Conservation (phyloP, 257 asterid genomes). For the Cordia subcordata region DNA sequence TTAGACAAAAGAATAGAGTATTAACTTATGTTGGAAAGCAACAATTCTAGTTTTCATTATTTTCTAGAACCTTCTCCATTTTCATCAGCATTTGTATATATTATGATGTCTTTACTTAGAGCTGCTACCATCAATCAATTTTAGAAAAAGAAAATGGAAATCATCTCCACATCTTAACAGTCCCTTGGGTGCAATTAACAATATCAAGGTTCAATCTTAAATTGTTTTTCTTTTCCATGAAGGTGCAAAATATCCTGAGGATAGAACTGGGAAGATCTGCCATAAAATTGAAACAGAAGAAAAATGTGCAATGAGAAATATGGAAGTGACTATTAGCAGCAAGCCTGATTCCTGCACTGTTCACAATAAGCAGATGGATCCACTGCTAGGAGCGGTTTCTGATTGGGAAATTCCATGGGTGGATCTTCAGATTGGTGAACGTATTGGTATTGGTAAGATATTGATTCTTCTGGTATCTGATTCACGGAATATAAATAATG, state of each 20-base stretch:
- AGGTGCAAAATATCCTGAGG: not conserved
- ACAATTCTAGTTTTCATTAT: too few species aligned
- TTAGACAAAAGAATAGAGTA: too few species aligned
- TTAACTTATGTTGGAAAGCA: too few species aligned
- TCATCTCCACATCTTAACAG: too few species aligned
- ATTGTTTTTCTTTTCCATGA: too few species aligned
- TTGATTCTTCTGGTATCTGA: not conserved
- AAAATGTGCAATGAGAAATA: not conserved
- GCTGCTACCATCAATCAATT: too few species aligned
- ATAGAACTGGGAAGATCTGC: not conserved
- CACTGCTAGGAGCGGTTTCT: slow-evolving; percentile 69
- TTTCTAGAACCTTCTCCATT: too few species aligned
- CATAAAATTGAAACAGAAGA: not conserved
- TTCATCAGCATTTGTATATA: too few species aligned
- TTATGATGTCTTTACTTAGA: too few species aligned
- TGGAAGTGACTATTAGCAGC: slow-evolving; percentile 22
- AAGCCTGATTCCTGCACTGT: slow-evolving; percentile 35
- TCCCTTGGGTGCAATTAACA: too few species aligned
- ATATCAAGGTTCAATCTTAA: not conserved
- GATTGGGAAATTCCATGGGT: slow-evolving; percentile 88
- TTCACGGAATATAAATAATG: not conserved
- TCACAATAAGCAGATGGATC: slow-evolving; percentile 50
- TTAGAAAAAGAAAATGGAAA: too few species aligned
- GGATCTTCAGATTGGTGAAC: slow-evolving; percentile 93
- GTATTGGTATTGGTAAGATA: slow-evolving; percentile 88